Evolutionary conservation across 2,329 filamentous ascomycete genomes (phyloP), one percentile per base, ranked within the genome.

Genomic region (Phyllosticta capitalensis): DNA sequence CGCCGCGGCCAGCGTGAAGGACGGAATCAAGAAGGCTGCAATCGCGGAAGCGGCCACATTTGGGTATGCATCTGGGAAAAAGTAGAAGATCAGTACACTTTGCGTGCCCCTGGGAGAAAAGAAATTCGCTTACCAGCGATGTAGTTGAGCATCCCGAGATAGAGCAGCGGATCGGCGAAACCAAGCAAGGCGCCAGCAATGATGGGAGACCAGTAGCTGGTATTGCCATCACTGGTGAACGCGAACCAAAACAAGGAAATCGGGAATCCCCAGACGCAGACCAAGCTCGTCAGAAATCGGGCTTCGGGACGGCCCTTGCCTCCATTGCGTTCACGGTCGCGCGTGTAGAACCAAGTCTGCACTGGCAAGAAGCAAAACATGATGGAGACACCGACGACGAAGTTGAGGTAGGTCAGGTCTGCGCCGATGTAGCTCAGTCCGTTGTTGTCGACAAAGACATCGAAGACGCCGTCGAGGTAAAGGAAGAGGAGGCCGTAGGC

Each of bases 361-460:
- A 60, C 58, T 1, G 58, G 58, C 7, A 82, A 66, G 56, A 88
- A 76, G 62, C 92, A 84, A 53, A 79, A 78, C 10, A 78, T 62
- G 54, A 87, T 88, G 0, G 87, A 87, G 56, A 89, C 82, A 53
- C 90, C 90, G 9, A 79, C 67, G 56, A 92, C 83, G 85, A 96
- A 89, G 57, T 90, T 91, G 65, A 96, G 89, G 71, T 91, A 95
- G 4, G 90, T 85, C 5, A 96, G 79, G 1, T 90, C 91, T 2
- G 84, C 81, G 19, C 89, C 74, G 59, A 91, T 90, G 1, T 79
- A 67, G 38, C 75, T 83, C 75, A 92, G 87, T 64, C 81, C 79
- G 71, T 95, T 87, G 5, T 91, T 79, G 1, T 73, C 71, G 62
- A 86, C 78, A 74, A 94, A 95, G 52, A 95, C 87, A 52, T 82